Evolutionary conservation across 2,329 filamentous ascomycete species (phyloP).

Genomic region (Cordyceps fumosorosea): DNA sequence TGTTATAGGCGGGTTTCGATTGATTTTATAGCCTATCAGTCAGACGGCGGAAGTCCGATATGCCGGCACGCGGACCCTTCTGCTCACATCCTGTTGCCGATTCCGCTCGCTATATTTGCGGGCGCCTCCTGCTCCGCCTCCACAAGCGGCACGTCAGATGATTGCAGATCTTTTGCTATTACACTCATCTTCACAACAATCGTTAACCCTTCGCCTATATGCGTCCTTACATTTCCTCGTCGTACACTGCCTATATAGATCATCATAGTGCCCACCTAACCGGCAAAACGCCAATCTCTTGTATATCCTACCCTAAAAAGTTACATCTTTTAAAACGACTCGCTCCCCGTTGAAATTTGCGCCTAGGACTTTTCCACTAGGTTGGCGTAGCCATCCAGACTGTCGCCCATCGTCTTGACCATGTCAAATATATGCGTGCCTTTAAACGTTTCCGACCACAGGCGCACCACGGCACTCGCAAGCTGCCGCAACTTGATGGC

Average conservation of each 20-base stretch:
- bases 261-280: neutral
- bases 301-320: neutral
- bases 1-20: too few species aligned
- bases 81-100: neutral
- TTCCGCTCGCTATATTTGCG: neutral
- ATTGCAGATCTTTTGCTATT: too few species aligned
- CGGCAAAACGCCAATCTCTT: neutral
- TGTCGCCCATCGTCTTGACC: constrained; percentile 50
- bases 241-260: too few species aligned
- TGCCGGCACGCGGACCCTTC: neutral
- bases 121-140: neutral
- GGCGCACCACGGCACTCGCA: constrained; percentile 49
- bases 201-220: too few species aligned
- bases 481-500: constrained; percentile 47
- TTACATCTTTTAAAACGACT: neutral
- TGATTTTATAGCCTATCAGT: neutral
- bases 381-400: constrained; percentile 51
- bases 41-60: neutral
- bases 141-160: neutral
- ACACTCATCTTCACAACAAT: too few species aligned
- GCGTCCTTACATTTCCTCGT: neutral
- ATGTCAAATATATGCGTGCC: constrained; percentile 56
- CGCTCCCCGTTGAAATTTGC: neutral
- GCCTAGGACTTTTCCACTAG: constrained; percentile 41
- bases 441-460: constrained; percentile 58